Conservation (phyloP, 1,284 basidiomycete genomes). For the Athelia sp. region DNA sequence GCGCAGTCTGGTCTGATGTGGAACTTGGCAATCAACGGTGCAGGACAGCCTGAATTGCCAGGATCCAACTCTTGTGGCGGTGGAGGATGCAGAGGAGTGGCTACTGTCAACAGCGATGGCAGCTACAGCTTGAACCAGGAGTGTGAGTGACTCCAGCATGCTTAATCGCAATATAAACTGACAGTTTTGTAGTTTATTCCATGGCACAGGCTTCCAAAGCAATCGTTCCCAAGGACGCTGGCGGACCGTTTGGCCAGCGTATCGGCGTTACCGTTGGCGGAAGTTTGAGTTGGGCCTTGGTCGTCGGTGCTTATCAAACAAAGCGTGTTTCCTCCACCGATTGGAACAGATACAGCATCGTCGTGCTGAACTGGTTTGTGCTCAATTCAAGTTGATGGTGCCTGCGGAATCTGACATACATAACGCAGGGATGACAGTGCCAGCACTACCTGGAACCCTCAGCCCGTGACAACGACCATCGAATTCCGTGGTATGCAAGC, state of each 20-base stretch:
- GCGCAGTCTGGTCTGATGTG: slow-evolving; percentile 31
- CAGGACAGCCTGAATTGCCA: slow-evolving; percentile 33
- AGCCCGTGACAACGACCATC: slow-evolving; percentile 20
- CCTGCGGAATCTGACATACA: too few relatives aligned
- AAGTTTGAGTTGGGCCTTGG: slow-evolving; percentile 14
- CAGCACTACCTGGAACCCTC: slow-evolving; percentile 18
- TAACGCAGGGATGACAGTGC: slow-evolving; percentile 14
- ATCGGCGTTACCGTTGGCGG: slow-evolving; percentile 20
- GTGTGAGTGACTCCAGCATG: slow-evolving; percentile 24
- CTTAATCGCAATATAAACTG: background rate
- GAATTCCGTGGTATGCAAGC: slow-evolving; percentile 23
- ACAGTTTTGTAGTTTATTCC: slow-evolving; percentile 13
- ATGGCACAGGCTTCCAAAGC: slow-evolving; percentile 22
- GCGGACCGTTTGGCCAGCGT: slow-evolving; percentile 20
- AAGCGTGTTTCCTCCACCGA: slow-evolving; percentile 15
- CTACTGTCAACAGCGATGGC: slow-evolving; percentile 33
- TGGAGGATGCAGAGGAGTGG: slow-evolving; percentile 31
- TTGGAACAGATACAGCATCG: slow-evolving; percentile 13
- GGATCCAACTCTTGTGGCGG: slow-evolving; percentile 32
- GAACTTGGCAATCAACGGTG: slow-evolving; percentile 33
- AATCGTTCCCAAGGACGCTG: slow-evolving; percentile 19
- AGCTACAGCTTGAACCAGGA: slow-evolving; percentile 36
- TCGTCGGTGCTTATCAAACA: slow-evolving; percentile 20
- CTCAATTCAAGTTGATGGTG: too few relatives aligned
- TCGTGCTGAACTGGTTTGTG: slow-evolving; percentile 19